Conservation (phyloP, 306 rosid species). For the Casuarina cunninghamiana region DNA sequence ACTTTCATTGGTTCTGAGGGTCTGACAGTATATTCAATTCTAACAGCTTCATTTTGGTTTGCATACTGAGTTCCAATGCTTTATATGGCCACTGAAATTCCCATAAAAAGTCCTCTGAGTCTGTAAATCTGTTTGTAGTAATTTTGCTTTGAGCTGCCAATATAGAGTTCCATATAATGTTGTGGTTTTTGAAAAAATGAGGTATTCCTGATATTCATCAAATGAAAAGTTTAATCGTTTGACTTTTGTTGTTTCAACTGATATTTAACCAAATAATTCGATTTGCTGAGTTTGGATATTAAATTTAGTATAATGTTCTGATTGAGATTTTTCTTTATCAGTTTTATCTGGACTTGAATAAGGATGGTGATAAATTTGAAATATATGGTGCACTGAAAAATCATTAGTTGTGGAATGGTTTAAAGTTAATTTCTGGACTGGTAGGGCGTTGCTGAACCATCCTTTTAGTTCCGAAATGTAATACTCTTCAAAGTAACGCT, state of each 20-base stretch:
- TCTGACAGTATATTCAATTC: background rate
- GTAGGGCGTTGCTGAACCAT: background rate
- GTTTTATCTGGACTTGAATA: background rate
- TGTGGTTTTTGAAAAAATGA: background rate
- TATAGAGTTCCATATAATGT: background rate
- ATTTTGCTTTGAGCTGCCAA: background rate
- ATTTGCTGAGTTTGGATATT: background rate
- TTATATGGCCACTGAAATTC: slow-evolving; percentile 5
- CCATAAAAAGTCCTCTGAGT: background rate
- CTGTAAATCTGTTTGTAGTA: background rate
- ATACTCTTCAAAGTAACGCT: background rate
- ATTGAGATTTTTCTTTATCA: background rate
- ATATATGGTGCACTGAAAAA: background rate
- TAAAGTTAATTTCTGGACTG: background rate
- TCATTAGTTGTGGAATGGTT: background rate
- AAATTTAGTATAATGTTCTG: background rate
- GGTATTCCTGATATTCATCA: background rate
- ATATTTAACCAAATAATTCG: background rate
- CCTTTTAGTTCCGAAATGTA: background rate
- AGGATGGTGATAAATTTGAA: background rate
- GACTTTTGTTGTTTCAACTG: background rate
- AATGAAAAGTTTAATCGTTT: background rate
- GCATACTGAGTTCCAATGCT: background rate
- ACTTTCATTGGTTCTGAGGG: background rate
- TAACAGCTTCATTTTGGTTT: background rate